A percentile compares a stretch with the other conserved stretches of the same genome.
These are phyloP conservation scores for Evernia prunastri DNA, from an alignment of 495 filamentous ascomycete genomes.

Conservation along the genomic window DNA sequence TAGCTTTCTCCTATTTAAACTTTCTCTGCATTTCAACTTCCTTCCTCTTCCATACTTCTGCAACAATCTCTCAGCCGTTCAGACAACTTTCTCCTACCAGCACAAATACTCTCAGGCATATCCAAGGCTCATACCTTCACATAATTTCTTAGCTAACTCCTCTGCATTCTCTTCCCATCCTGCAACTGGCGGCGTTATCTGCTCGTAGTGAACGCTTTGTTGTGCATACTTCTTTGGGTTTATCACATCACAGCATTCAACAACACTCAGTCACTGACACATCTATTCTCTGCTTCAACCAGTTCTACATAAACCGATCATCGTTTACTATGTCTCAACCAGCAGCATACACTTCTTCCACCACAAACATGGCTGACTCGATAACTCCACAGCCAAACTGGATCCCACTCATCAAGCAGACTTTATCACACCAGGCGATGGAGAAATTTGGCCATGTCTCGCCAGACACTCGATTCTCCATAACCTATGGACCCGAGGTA, in stretches of 20 bases:
- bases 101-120: not conserved
- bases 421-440: not conserved
- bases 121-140: not conserved
- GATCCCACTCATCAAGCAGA: not conserved
- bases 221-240: not conserved
- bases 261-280: not conserved
- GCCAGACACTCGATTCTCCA: not conserved
- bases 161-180: not conserved
- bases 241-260: not conserved
- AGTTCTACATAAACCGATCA: too few relatives aligned
- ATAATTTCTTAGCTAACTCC: not conserved
- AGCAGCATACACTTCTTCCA: not conserved
- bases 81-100: not conserved
- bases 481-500: constrained; percentile 9
- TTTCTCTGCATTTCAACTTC: not conserved
- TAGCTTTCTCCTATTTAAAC: not conserved
- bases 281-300: not conserved
- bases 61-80: not conserved
- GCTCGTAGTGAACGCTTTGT: not conserved
- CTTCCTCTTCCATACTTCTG: not conserved
- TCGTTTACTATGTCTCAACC: not conserved
- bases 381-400: not conserved
- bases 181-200: not conserved
- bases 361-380: not conserved
- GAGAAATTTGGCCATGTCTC: not conserved